These are phyloP conservation scores for Beauveria pseudobassiana DNA, from an alignment of 2,329 filamentous ascomycete species.

Conservation along the genomic window DNA sequence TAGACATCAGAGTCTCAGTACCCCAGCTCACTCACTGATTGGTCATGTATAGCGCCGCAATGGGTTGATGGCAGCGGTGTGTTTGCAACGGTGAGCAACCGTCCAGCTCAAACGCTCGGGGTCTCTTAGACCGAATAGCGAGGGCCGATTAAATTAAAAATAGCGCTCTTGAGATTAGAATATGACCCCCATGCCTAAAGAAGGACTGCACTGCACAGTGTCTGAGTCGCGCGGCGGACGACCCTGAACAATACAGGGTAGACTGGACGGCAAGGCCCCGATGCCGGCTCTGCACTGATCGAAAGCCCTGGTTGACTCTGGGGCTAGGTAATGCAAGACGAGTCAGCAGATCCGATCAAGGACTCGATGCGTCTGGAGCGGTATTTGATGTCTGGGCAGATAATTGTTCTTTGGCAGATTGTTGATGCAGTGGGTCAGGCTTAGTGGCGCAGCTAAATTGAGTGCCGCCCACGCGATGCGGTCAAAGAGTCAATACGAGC, in stretches of 20 bases:
- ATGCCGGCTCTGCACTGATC: background rate
- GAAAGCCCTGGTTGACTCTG: background rate
- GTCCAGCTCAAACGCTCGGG: no score
- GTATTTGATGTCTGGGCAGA: background rate
- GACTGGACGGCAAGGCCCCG: background rate
- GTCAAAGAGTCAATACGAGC: background rate
- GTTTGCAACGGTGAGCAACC: background rate
- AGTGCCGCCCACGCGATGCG: background rate
- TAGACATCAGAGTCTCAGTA: no score
- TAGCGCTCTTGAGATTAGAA: background rate
- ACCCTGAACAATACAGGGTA: no score
- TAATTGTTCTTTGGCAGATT: background rate
- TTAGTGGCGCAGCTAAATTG: background rate
- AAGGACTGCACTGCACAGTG: background rate
- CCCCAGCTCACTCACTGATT: background rate
- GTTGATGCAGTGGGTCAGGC: conserved; percentile 6
- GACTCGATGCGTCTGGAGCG: background rate
- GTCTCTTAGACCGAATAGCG: background rate
- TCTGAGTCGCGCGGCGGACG: no score
- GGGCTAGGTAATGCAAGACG: background rate
- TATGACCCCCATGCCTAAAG: background rate
- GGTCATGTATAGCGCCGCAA: background rate
- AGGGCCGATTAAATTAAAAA: background rate
- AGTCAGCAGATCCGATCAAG: background rate
- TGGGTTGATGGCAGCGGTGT: no score